These are phyloP conservation scores for Globisporangium recalcitrans DNA, from an alignment of 352 stramenopile species.

Conservation along the genomic window DNA sequence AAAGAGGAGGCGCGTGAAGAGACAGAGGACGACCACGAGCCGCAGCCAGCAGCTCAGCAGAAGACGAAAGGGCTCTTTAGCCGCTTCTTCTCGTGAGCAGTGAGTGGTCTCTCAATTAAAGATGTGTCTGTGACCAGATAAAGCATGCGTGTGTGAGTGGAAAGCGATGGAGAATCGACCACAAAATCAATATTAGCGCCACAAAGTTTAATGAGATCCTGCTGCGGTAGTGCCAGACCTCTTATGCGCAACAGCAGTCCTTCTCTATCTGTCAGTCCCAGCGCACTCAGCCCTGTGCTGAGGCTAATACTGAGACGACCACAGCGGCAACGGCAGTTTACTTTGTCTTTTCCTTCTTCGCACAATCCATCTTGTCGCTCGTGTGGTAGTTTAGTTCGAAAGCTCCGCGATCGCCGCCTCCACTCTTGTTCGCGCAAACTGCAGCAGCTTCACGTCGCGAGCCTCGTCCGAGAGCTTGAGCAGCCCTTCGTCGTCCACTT, in stretches of 20 bases:
- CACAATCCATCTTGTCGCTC: neutral
- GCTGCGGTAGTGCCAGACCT: neutral
- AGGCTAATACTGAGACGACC: neutral
- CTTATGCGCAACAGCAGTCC: neutral
- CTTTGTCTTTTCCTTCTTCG: neutral
- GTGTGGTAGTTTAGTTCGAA: conserved; percentile 14
- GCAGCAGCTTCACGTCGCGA: conserved; percentile 53
- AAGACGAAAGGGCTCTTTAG: conserved; percentile 56
- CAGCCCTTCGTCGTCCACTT: conserved; percentile 63
- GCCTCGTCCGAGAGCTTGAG: conserved; percentile 62
- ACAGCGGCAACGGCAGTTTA: neutral
- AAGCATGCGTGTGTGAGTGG: neutral
- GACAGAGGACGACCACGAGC: conserved; percentile 14
- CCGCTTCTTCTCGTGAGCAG: conserved; percentile 49
- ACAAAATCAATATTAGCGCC: conserved; percentile 10
- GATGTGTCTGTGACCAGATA: conserved; percentile 1
- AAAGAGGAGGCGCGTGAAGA: conserved; percentile 10
- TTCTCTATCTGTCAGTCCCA: neutral
- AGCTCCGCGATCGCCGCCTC: conserved; percentile 63
- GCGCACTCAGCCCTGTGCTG: neutral
- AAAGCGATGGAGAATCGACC: neutral
- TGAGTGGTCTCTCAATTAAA: neutral
- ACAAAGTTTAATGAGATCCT: neutral
- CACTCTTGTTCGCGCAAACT: conserved; percentile 51
- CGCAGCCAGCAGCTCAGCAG: conserved; percentile 15